Evolutionary conservation across 768 basidiomycete species (phyloP).

Genomic region (Tubosaeta sp.): DNA sequence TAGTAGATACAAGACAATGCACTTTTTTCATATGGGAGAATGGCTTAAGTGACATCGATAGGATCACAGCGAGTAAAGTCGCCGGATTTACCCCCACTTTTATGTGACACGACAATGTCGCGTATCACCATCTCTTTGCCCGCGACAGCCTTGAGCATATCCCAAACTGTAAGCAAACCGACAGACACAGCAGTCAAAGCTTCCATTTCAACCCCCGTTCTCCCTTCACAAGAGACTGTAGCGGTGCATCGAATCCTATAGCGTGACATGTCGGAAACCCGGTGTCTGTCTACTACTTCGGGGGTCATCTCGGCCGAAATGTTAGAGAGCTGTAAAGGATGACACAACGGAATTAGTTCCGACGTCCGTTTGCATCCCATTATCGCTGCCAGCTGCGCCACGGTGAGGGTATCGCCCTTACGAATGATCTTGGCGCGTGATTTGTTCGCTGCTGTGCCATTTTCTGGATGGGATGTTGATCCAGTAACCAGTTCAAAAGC

Average conservation of each 20-base stretch:
- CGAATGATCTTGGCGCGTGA: conserved; percentile 47
- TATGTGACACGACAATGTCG: conserved; percentile 58
- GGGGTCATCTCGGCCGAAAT: conserved; percentile 60
- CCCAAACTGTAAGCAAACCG: conserved; percentile 82
- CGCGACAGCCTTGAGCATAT: conserved; percentile 89
- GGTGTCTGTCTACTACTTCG: conserved; percentile 26
- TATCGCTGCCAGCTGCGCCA: conserved; percentile 82
- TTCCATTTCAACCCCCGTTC: conserved; percentile 93
- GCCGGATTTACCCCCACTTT: conserved; percentile 72
- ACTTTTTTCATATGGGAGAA: not conserved
- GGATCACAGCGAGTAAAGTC: conserved; percentile 45
- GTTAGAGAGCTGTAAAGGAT: conserved; percentile 72
- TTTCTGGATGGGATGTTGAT: conserved; percentile 7
- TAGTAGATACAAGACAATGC: not conserved
- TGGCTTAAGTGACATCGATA: not conserved
- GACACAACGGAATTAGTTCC: conserved; percentile 83
- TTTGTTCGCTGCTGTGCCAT: conserved; percentile 22
- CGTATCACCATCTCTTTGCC: conserved; percentile 84
- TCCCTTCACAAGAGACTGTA: conserved; percentile 70
- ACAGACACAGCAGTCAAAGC: conserved; percentile 81
- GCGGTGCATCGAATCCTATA: conserved; percentile 61
- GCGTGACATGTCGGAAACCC: conserved; percentile 12
- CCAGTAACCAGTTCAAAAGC: conserved; percentile 63
- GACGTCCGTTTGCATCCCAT: conserved; percentile 85
- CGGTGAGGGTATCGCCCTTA: conserved; percentile 70